Evolutionary conservation across 108 stramenopile genomes (phyloP), one percentile per base, ranked within the genome.

Genomic region (Parietichytrium sp.): DNA sequence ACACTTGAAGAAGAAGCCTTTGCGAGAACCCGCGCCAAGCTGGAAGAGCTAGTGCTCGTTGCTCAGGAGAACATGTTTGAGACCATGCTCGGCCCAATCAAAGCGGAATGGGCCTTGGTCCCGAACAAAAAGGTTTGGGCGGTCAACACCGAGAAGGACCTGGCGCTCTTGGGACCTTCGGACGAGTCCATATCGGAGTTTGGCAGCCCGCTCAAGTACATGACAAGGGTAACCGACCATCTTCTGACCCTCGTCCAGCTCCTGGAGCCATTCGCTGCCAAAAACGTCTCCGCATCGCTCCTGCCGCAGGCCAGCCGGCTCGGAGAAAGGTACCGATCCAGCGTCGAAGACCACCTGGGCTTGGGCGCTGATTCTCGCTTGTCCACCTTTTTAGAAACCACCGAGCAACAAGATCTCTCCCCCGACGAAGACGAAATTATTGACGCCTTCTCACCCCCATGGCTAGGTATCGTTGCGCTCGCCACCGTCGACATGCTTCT

Each of bases 161-260:
- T 72, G 61, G 12, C 10, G 15, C 20, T 2, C 8, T 72, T 72
- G 23, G 38, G 20, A 42, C 36, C 38, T 25, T 33, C 61, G 0
- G 61, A 72, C 23, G 61, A 72, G 42, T 45, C 45, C 38, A 72
- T 72, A 13, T 72, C 61, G 10, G 61, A 72, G 42, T 72, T 72
- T 27, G 61, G 61, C 8, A 45, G 38, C 6, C 61, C 61, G 13
- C 33, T 72, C 20, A 33, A 42, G 6, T 72, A 72, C 3, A 72
- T 72, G 61, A 72, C 61, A 45, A 33, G 61, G 6, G 61, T 72
- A 6, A 42, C 45, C 61, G 45, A 72, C 38, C 38, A 72, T 72
- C 33, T 72, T 33, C 36, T 33, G 38, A 72, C 20, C 42, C 61
- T 72, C 25, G 61, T 72, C 6, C 61, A 72, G 45, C 61, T 72